Percentiles rank a stretch among this genome's conserved stretches.
Conservation (phyloP, 306 rosid species). For the Vigna angularis region DNA sequence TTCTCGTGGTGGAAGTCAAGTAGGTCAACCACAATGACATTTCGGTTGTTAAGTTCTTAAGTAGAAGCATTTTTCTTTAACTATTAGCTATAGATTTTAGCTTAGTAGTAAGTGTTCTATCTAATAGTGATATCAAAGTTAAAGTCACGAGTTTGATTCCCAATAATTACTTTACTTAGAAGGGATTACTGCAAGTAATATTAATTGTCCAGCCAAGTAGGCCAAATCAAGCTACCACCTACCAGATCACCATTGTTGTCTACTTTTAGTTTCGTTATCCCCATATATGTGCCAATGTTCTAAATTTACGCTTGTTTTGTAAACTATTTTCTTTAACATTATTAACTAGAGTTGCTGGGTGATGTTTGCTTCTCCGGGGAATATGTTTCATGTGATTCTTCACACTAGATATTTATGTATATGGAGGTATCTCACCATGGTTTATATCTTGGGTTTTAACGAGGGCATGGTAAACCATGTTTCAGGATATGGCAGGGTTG, state of each 20-base stretch:
- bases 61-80: too few species aligned
- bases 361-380: slow-evolving; percentile 20
- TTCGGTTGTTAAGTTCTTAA: too few species aligned
- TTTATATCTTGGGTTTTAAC: slow-evolving; percentile 40
- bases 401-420: background rate
- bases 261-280: background rate
- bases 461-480: slow-evolving; percentile 34
- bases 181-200: too few species aligned
- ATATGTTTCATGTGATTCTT: slow-evolving; percentile 36
- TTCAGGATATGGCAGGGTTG: slow-evolving; percentile 99
- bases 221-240: background rate
- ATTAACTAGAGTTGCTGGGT: background rate
- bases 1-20: too few species aligned
- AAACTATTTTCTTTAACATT: slow-evolving; percentile 25
- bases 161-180: too few species aligned
- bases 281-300: slow-evolving; percentile 1
- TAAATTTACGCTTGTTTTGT: slow-evolving; percentile 18
- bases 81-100: too few species aligned
- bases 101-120: too few species aligned
- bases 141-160: too few species aligned
- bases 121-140: too few species aligned
- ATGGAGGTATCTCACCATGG: background rate
- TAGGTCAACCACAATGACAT: too few species aligned
- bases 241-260: background rate
- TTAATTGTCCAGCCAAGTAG: too few species aligned